A percentile compares a stretch with the other conserved stretches of the same genome.
These are phyloP conservation scores for Monosporascus sp. DNA, from an alignment of 2,329 filamentous ascomycete species.

Conservation along the genomic window DNA sequence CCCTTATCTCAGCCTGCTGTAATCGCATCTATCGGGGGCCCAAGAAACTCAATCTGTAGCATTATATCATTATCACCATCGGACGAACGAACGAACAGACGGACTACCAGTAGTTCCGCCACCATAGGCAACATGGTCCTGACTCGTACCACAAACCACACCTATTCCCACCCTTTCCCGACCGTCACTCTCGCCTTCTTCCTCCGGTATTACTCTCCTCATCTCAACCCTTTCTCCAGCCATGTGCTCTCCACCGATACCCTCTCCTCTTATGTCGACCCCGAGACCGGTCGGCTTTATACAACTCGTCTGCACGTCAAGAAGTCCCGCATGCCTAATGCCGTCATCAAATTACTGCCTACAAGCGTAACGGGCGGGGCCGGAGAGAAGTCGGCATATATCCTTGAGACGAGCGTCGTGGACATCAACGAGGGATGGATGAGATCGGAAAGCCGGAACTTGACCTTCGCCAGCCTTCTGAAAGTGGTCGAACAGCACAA, in stretches of 20 bases:
- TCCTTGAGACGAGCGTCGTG: slow-evolving; percentile 74
- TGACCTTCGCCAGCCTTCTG: slow-evolving; percentile 77
- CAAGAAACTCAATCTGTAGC: background rate
- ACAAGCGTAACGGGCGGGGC: slow-evolving; percentile 62
- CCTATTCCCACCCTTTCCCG: slow-evolving; percentile 75
- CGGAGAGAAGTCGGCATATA: slow-evolving; percentile 69
- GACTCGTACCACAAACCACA: slow-evolving; percentile 61
- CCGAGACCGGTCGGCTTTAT: slow-evolving; percentile 66
- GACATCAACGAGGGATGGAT: slow-evolving; percentile 79
- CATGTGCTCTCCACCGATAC: slow-evolving; percentile 83
- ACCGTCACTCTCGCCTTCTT: slow-evolving; percentile 87
- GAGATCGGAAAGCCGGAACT: slow-evolving; percentile 73
- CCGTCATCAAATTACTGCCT: slow-evolving; percentile 71
- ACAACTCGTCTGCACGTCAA: slow-evolving; percentile 79
- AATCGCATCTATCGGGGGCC: background rate
- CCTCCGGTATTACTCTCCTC: slow-evolving; percentile 70
- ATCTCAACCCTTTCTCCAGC: slow-evolving; percentile 71
- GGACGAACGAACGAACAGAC: background rate
- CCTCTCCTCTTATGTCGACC: slow-evolving; percentile 68
- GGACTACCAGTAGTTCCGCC: background rate
- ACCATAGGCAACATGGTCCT: slow-evolving; percentile 49
- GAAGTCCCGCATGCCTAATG: slow-evolving; percentile 69
- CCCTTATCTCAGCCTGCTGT: background rate
- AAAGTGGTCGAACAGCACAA: slow-evolving; percentile 72
- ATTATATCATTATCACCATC: background rate